Evolutionary conservation across 176 grass and related monocot genomes (phyloP).

Genomic region (Aechmea fasciata): DNA sequence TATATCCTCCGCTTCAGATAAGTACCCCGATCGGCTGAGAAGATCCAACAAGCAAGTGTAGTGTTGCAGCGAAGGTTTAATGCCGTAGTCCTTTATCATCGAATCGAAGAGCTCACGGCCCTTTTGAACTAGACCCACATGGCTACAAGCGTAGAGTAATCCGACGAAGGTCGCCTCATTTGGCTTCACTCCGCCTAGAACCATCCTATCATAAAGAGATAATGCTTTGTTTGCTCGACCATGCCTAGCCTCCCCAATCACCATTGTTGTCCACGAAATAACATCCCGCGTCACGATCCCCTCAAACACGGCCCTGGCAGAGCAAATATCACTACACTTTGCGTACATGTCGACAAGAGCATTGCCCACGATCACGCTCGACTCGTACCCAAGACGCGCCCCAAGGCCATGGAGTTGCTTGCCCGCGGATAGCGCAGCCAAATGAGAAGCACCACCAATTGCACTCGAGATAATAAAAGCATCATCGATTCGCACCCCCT

Average conservation of each 20-base stretch:
- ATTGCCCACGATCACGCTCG: constrained; percentile 51
- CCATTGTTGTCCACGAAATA: constrained; percentile 80
- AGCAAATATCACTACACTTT: constrained; percentile 76
- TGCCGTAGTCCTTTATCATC: constrained; percentile 50
- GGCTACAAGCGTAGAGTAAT: constrained; percentile 89
- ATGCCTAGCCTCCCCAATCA: constrained; percentile 79
- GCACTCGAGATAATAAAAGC: constrained; percentile 41
- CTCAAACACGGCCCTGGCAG: constrained; percentile 71
- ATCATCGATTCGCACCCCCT: constrained; percentile 51
- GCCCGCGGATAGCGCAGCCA: constrained; percentile 41
- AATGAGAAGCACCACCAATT: constrained; percentile 33
- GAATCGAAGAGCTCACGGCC: constrained; percentile 66
- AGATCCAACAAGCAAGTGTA: constrained; percentile 93
- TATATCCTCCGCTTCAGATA: constrained; percentile 71
- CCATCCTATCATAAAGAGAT: constrained; percentile 51
- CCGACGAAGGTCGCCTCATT: constrained; percentile 85
- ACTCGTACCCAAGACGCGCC: constrained; percentile 41
- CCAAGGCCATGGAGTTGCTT: constrained; percentile 59
- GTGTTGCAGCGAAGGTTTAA: constrained; percentile 60
- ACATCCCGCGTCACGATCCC: constrained; percentile 34
- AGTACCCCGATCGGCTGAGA: constrained; percentile 59
- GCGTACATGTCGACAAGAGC: constrained; percentile 87
- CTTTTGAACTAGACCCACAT: constrained; percentile 73
- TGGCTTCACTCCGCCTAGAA: constrained; percentile 50
- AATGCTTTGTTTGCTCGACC: constrained; percentile 46